Conservation (phyloP, 805 yeast genomes). For the Metschnikowia kofuensis region DNA sequence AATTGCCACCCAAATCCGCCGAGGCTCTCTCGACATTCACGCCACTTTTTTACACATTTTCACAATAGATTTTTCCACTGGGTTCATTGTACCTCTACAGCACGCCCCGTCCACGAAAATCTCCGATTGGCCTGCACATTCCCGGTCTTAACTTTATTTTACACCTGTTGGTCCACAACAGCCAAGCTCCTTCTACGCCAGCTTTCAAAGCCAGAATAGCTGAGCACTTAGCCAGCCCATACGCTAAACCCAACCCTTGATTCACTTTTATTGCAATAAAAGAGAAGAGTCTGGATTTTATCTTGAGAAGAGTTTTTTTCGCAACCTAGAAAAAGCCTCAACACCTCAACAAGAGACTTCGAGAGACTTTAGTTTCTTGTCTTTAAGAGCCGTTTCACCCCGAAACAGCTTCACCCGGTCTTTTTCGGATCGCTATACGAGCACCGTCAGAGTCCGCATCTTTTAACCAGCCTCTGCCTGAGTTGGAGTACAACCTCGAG, state of each 20-base stretch:
- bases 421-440: not conserved
- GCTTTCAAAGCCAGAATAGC: not conserved
- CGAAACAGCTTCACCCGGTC: conserved; percentile 1
- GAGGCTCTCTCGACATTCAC: not conserved
- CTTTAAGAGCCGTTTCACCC: not conserved
- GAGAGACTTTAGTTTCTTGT: not conserved
- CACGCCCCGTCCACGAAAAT: not conserved
- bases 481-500: conserved; percentile 1
- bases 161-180: not conserved
- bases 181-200: not conserved
- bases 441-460: not conserved
- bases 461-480: not conserved
- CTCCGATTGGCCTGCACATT: not conserved
- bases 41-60: not conserved
- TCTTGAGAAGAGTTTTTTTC: not conserved
- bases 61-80: not conserved
- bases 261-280: not conserved
- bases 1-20: conserved; percentile 6
- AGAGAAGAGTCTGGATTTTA: not conserved
- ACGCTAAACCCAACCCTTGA: not conserved
- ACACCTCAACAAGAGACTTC: not conserved
- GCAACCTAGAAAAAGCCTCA: not conserved
- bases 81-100: not conserved
- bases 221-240: not conserved
- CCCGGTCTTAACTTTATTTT: not conserved